Evolutionary conservation across 306 rosid species (phyloP).

Genomic region (Ammopiptanthus mongolicus): DNA sequence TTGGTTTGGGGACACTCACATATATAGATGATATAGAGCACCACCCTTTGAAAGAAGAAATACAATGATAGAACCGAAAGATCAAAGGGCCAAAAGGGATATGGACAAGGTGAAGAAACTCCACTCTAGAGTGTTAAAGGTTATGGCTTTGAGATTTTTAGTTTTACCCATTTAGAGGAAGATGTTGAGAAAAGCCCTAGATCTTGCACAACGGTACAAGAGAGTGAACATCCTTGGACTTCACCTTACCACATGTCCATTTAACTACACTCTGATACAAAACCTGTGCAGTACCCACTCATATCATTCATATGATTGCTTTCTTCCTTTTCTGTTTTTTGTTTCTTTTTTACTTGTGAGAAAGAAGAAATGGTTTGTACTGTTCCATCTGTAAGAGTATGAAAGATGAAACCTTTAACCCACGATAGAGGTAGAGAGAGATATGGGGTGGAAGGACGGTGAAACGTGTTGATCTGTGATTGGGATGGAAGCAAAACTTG

Average conservation of each 20-base stretch:
- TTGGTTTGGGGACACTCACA: neutral
- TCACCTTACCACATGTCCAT: neutral
- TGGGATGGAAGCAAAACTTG: neutral
- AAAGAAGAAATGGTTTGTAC: constrained; percentile 29
- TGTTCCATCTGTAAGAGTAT: constrained; percentile 25
- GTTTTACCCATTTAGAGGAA: neutral
- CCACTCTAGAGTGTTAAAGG: neutral
- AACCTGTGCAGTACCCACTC: neutral
- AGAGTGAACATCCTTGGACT: constrained; percentile 20
- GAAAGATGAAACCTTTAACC: constrained; percentile 27
- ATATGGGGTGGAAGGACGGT: neutral
- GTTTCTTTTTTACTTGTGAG: constrained; percentile 11
- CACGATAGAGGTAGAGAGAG: constrained; percentile 7
- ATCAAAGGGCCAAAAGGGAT: constrained; percentile 28
- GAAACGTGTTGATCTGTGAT: constrained; percentile 42
- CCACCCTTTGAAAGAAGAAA: neutral
- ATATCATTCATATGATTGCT: constrained; percentile 28
- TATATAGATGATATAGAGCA: neutral
- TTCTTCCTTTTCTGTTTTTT: constrained; percentile 17
- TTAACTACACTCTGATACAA: neutral
- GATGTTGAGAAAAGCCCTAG: constrained; percentile 26
- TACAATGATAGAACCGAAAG: constrained; percentile 40
- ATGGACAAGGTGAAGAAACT: constrained; percentile 18
- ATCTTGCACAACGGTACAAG: constrained; percentile 55
- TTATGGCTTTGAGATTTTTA: neutral